A percentile compares a stretch with the other conserved stretches of the same genome.
Conservation (phyloP, 768 basidiomycete genomes). For the Boletus speciosus region DNA sequence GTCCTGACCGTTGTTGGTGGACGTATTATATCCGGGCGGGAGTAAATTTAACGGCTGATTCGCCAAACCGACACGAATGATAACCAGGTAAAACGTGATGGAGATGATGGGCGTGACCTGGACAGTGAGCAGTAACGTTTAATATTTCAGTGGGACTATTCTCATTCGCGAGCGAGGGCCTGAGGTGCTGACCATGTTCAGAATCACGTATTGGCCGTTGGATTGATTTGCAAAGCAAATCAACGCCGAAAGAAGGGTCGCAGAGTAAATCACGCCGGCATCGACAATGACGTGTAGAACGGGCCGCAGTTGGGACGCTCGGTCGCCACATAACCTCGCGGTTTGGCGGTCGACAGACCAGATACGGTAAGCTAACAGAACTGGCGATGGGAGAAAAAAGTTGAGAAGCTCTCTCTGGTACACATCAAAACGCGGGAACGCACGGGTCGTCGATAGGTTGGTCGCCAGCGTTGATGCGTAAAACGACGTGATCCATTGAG, state of each 20-base stretch:
- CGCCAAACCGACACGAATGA: conserved; percentile 34
- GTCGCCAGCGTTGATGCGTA: conserved; percentile 31
- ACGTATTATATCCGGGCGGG: no score
- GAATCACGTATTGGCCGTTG: conserved; percentile 34
- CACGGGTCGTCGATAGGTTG: conserved; percentile 34
- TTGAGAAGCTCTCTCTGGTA: background rate
- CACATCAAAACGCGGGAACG: background rate
- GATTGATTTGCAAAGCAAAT: conserved; percentile 26
- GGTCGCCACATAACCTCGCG: conserved; percentile 9
- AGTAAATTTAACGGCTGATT: background rate
- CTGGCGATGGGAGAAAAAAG: conserved; percentile 4
- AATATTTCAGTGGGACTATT: background rate
- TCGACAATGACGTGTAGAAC: conserved; percentile 34
- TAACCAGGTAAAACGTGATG: conserved; percentile 43
- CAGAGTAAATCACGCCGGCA: conserved; percentile 36
- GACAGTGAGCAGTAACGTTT: background rate
- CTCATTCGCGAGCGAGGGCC: background rate
- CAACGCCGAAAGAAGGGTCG: conserved; percentile 33
- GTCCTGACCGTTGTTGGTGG: background rate
- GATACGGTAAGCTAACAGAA: conserved; percentile 29
- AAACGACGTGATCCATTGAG: conserved; percentile 35
- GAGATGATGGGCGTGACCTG: conserved; percentile 39
- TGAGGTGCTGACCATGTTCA: conserved; percentile 32
- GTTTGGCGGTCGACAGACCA: conserved; percentile 26
- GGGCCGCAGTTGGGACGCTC: conserved; percentile 9